Conservation (phyloP, 148 eudicot genomes). For the Fagopyrum esculentum region DNA sequence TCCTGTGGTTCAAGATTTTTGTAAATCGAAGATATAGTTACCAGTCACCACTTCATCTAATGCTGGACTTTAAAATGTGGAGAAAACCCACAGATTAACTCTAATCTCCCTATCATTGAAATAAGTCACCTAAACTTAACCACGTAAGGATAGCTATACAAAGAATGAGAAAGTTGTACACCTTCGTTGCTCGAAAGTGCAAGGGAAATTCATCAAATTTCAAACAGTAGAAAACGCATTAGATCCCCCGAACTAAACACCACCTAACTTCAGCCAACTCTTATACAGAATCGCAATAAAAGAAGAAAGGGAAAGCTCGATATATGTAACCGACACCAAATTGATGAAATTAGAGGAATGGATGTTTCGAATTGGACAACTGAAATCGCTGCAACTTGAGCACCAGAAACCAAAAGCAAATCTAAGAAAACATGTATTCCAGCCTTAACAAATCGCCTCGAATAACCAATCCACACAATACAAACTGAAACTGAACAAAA, state of each 20-base stretch:
- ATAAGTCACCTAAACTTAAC: not conserved
- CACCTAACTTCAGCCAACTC: not conserved
- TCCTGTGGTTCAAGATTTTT: not conserved
- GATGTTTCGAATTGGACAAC: not conserved
- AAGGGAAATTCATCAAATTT: not conserved
- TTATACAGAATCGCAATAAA: not conserved
- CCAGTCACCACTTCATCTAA: not conserved
- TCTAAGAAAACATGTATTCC: not conserved
- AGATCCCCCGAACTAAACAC: not conserved
- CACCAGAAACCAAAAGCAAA: slow-evolving; percentile 1
- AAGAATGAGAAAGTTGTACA: not conserved
- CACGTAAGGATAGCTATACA: not conserved
- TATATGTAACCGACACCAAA: not conserved
- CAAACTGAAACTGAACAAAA: not conserved
- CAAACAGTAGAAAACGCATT: not conserved
- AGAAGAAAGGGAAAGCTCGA: not conserved
- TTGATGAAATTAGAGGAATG: not conserved
- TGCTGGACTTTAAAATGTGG: not conserved
- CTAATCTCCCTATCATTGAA: not conserved
- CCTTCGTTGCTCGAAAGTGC: not conserved
- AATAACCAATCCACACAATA: not conserved
- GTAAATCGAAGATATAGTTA: not conserved
- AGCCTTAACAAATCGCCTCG: not conserved
- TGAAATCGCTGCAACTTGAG: not conserved
- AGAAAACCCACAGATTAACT: not conserved